Evolutionary conservation across 148 eudicot species (phyloP).

Genomic region (Rhododendron ferrugineum): DNA sequence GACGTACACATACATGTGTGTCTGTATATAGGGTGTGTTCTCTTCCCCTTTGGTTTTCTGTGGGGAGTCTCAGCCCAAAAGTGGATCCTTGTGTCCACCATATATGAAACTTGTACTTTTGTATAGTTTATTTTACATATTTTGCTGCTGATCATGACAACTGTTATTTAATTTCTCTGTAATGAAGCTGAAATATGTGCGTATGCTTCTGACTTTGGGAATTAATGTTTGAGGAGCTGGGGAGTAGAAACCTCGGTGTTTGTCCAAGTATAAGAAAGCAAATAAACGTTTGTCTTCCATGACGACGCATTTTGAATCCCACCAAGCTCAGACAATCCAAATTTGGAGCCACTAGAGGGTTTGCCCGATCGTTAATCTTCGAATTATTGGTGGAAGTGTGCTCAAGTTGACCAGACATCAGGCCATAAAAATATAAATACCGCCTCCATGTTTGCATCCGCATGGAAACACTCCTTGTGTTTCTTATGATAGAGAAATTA

Average conservation of each 20-base stretch:
- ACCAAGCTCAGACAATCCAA: background rate
- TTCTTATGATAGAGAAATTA: background rate
- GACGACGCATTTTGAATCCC: background rate
- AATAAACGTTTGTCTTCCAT: too few relatives aligned
- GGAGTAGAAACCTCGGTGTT: too few relatives aligned
- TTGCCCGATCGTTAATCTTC: background rate
- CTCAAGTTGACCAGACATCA: too few relatives aligned
- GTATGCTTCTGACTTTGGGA: too few relatives aligned
- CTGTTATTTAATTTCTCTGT: background rate
- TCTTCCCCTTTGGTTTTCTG: too few relatives aligned
- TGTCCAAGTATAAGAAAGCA: background rate
- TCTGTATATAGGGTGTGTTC: too few relatives aligned
- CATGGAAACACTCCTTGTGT: background rate
- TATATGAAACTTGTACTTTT: background rate
- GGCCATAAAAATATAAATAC: background rate
- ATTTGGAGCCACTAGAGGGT: background rate
- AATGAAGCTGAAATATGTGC: background rate
- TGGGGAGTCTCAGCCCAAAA: too few relatives aligned
- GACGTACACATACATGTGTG: too few relatives aligned
- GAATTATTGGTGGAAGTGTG: background rate
- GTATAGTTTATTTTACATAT: background rate
- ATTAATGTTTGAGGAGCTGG: too few relatives aligned
- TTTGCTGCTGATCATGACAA: background rate
- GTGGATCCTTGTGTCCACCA: background rate
- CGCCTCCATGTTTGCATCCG: background rate